These are phyloP conservation scores for Neurospora intermedia DNA, from an alignment of 495 filamentous ascomycete genomes.

Conservation along the genomic window DNA sequence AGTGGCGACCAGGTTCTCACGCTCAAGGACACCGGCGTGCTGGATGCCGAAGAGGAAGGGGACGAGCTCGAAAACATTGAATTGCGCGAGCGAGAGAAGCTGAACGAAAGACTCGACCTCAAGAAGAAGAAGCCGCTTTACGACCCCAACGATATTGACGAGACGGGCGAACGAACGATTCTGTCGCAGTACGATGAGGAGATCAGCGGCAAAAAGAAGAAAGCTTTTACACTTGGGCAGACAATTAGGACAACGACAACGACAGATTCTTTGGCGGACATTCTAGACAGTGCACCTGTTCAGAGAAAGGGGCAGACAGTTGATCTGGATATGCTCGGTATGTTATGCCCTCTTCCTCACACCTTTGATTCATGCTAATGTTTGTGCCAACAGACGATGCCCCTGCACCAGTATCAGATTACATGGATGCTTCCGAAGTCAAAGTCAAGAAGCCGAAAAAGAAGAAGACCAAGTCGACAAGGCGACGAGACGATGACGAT, in stretches of 20 bases:
- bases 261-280: conserved; percentile 46
- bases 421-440: conserved; percentile 71
- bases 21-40: conserved; percentile 79
- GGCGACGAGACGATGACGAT: conserved; percentile 71
- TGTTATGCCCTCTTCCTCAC: conserved; percentile 1
- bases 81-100: conserved; percentile 64
- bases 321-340: conserved; percentile 60
- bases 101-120: conserved; percentile 64
- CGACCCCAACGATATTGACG: conserved; percentile 66
- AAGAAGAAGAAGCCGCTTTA: conserved; percentile 92
- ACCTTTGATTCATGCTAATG: conserved; percentile 14
- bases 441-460: conserved; percentile 92
- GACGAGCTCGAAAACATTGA: conserved; percentile 86
- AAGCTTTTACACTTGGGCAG: conserved; percentile 75
- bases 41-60: conserved; percentile 77
- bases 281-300: conserved; percentile 40
- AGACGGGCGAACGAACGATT: conserved; percentile 52
- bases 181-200: conserved; percentile 91
- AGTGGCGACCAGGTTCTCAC: conserved; percentile 78
- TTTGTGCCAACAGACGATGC: conserved; percentile 41
- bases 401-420: conserved; percentile 59
- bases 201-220: conserved; percentile 83
- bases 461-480: conserved; percentile 71
- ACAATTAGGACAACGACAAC: conserved; percentile 61
- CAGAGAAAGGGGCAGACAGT: conserved; percentile 57